Conservation (phyloP, 163 green algal genomes). For the Smithsoniella earleae region DNA sequence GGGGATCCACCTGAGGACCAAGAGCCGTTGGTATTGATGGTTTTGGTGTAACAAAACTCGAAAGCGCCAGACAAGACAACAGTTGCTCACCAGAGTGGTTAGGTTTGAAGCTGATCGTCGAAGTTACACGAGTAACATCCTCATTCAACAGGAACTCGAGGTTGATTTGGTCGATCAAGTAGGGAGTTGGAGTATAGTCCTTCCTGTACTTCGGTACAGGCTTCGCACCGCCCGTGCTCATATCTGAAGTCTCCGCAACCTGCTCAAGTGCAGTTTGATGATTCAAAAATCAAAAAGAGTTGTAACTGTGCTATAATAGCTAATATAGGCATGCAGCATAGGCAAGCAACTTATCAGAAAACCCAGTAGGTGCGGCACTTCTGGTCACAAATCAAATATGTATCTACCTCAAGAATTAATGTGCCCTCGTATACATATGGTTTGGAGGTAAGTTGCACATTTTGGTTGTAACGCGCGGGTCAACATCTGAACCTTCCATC, state of each 20-base stretch:
- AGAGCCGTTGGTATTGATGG: neutral
- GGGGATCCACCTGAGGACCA: neutral
- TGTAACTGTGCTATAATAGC: no score
- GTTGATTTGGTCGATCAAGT: constrained; percentile 56
- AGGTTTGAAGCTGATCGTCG: constrained; percentile 45
- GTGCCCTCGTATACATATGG: no score
- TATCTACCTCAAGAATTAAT: no score
- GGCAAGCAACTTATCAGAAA: no score
- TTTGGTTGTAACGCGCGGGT: no score
- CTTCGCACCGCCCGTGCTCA: neutral
- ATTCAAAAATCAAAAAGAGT: no score
- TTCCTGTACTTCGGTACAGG: constrained; percentile 47
- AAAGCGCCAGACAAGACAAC: constrained; percentile 8
- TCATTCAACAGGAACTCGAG: constrained; percentile 81
- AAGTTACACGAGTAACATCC: constrained; percentile 52
- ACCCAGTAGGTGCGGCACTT: no score
- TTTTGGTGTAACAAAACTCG: neutral
- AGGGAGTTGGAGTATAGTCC: constrained; percentile 71
- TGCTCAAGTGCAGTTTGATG: no score
- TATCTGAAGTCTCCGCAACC: neutral
- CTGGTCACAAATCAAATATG: no score
- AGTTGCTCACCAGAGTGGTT: constrained; percentile 48
- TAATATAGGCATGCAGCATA: no score
- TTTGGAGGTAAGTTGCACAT: no score
- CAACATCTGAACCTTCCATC: no score